Evolutionary conservation across 1,284 basidiomycete genomes (phyloP), one percentile per base, ranked within the genome.

Genomic region (Tylopilus orsonianus): DNA sequence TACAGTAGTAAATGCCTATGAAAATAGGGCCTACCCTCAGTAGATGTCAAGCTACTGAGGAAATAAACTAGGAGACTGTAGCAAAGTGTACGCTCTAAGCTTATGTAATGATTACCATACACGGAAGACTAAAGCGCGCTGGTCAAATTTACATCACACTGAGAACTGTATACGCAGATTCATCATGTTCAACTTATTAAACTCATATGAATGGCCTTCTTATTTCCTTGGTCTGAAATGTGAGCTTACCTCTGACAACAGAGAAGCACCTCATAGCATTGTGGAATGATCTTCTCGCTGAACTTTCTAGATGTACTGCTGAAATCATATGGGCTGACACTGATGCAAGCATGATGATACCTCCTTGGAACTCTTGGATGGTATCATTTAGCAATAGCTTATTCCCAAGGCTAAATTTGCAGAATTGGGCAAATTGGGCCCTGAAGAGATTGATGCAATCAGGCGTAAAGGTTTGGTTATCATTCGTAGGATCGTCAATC

Each of bases 391-490:
- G 38, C 9, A 8, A 49, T 30, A 74, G 69, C 72, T 66, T 53
- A 78, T 87, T 35, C 83, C 85, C 1, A 78, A 83, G 64, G 75
- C 85, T 36, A 69, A 76, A 8, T 84, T 85, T 60, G 58, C 70
- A 3, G 78, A 84, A 36, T 64, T 87, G 19, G 60, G 69, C 3
- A 75, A 63, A 22, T 65, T 86, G 42, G 68, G 69, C 22, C 49
- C 62, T 0, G 75, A 79, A 26, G 68, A 78, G 40, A 53, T 83
- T 6, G 71, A 73, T 3, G 67, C 64, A 41, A 80, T 87, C 53
- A 80, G 73, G 55, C 68, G 75, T 37, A 73, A 72, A 48, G 85
- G 85, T 8, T 75, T 74, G 23, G 73, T 86, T 20, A 74, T 87
- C n/a, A 81, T 87, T 47, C 74, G 68, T 34, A 75, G 79, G 53